Conservation (phyloP, 2,329 filamentous ascomycete species). For the Stagonosporopsis chrysanthemi region DNA sequence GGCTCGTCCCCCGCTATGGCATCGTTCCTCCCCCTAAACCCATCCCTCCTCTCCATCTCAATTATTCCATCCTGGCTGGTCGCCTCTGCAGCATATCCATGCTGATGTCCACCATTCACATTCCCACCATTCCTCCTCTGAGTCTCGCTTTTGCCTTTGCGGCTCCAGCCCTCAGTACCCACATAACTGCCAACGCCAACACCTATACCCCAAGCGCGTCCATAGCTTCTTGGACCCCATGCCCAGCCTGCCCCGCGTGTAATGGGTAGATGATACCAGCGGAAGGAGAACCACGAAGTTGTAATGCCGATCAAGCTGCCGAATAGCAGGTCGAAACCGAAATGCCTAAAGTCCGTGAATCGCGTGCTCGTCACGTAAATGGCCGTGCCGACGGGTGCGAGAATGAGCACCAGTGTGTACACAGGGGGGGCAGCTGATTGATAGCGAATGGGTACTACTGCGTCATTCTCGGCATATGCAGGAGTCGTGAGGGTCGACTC, state of each 20-base stretch:
- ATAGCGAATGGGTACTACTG: constrained; percentile 65
- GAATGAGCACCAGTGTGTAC: constrained; percentile 74
- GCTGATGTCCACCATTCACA: constrained; percentile 6
- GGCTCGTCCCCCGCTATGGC: constrained; percentile 9
- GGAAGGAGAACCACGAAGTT: constrained; percentile 76
- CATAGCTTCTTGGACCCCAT: constrained; percentile 78
- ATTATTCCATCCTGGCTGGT: constrained; percentile 21
- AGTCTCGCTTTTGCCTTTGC: constrained; percentile 21
- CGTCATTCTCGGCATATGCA: constrained; percentile 32
- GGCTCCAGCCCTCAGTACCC: constrained; percentile 56
- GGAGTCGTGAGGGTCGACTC: constrained; percentile 29
- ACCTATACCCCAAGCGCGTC: constrained; percentile 80
- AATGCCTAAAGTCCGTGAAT: constrained; percentile 88
- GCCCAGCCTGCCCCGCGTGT: constrained; percentile 83
- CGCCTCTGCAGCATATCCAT: constrained; percentile 10
- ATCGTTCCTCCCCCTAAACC: neutral
- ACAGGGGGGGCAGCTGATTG: constrained; percentile 84
- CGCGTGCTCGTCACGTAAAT: constrained; percentile 85
- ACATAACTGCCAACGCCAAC: constrained; percentile 62
- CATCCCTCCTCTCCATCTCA: constrained; percentile 19
- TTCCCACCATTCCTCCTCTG: constrained; percentile 12
- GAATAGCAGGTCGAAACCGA: constrained; percentile 90
- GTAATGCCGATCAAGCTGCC: constrained; percentile 80
- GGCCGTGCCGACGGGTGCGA: constrained; percentile 75
- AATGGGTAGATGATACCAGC: constrained; percentile 86